Evolutionary conservation across 2,329 filamentous ascomycete species (phyloP).

Genomic region (Arthroderma sp.): DNA sequence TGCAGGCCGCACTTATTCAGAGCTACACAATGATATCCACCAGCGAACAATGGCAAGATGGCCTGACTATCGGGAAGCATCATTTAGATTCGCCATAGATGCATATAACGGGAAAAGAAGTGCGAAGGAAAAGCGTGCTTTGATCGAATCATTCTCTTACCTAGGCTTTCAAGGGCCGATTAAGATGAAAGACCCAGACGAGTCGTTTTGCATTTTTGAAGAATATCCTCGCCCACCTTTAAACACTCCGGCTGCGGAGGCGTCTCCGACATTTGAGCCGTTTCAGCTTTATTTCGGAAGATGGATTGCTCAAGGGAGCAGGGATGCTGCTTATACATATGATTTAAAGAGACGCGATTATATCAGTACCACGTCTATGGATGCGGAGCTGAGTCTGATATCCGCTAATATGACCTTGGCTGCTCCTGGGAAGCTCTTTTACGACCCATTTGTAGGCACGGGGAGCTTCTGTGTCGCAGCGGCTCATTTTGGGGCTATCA

Average conservation of each 20-base stretch:
- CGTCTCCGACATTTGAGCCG: conserved; percentile 36
- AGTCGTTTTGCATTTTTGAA: conserved; percentile 71
- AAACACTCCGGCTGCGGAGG: conserved; percentile 2
- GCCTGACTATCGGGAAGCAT: conserved; percentile 47
- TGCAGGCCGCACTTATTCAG: conserved; percentile 49
- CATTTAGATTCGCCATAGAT: conserved; percentile 79
- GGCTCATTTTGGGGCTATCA: conserved; percentile 73
- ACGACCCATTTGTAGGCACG: conserved; percentile 91
- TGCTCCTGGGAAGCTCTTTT: conserved; percentile 70
- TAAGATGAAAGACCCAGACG: conserved; percentile 57
- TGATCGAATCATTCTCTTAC: conserved; percentile 74
- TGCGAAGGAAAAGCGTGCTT: conserved; percentile 47
- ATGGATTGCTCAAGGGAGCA: conserved; percentile 50
- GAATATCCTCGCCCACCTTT: conserved; percentile 47
- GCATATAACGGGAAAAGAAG: conserved; percentile 63
- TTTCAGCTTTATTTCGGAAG: conserved; percentile 58
- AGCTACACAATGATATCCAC: conserved; percentile 54
- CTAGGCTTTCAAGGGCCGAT: conserved; percentile 68
- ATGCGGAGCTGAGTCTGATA: conserved; percentile 78
- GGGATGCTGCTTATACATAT: conserved; percentile 57
- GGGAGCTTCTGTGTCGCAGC: conserved; percentile 85
- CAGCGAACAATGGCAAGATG: conserved; percentile 49
- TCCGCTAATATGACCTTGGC: conserved; percentile 85
- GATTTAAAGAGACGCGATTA: conserved; percentile 89
- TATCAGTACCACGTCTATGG: conserved; percentile 95